These are phyloP conservation scores for Globisporangium camurandrum DNA, from an alignment of 352 stramenopile genomes.

Conservation along the genomic window DNA sequence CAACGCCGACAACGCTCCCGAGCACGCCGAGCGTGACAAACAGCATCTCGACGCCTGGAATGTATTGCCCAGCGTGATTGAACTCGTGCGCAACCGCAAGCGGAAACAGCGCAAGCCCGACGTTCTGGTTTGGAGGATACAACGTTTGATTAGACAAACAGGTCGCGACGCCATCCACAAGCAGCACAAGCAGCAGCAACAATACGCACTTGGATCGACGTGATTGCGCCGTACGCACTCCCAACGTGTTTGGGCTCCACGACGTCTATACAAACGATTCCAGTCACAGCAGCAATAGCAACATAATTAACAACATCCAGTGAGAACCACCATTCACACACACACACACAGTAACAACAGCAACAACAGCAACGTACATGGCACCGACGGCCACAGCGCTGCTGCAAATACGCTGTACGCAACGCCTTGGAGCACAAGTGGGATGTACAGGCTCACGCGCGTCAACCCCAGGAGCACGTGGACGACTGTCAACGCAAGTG, in stretches of 20 bases:
- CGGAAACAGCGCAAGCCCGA: conserved; percentile 73
- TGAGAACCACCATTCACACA: not conserved
- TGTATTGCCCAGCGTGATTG: conserved; percentile 63
- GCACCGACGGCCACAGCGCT: conserved; percentile 89
- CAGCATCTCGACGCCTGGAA: conserved; percentile 72
- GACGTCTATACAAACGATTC: conserved; percentile 53
- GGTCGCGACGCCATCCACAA: no score
- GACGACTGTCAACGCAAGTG: conserved; percentile 77
- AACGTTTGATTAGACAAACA: no score
- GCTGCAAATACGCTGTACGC: conserved; percentile 91
- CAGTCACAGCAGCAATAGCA: not conserved
- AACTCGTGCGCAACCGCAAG: conserved; percentile 70
- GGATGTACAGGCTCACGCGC: conserved; percentile 64
- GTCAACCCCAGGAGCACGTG: conserved; percentile 84
- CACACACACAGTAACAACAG: not conserved
- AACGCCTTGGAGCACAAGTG: conserved; percentile 86
- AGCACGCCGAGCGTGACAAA: conserved; percentile 75
- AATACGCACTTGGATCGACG: conserved; percentile 77
- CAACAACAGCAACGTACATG: conserved; percentile 26
- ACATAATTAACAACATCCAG: not conserved
- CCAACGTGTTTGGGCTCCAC: conserved; percentile 84
- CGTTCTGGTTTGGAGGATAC: conserved; percentile 41
- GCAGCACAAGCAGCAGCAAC: conserved; percentile 9
- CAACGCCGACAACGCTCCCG: conserved; percentile 59
- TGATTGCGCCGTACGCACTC: conserved; percentile 91